A percentile compares a stretch with the other conserved stretches of the same genome.
phyloP scores from a whole-genome alignment of 441 rosid species.

The Eruca vesicaria region DNA sequence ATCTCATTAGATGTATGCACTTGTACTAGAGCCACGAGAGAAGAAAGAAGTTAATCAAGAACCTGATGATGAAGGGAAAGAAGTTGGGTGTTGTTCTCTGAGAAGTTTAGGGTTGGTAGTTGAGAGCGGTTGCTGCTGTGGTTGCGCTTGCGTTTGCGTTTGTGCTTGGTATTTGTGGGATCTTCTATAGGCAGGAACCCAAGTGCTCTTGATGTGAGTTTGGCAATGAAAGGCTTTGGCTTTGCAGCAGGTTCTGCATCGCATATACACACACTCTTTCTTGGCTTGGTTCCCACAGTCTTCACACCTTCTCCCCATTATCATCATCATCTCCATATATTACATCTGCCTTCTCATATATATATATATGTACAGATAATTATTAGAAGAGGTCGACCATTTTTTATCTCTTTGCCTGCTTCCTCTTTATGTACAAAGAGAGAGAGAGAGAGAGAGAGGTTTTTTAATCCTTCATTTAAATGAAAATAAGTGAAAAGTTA shows the following conservation, averaged over 20 bases:
- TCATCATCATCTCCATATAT: slow-evolving; percentile 7
- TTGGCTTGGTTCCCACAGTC: slow-evolving; percentile 73
- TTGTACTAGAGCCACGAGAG: background rate
- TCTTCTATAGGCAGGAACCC: slow-evolving; percentile 58
- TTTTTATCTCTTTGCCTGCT: slow-evolving; percentile 10
- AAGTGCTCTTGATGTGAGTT: slow-evolving; percentile 67
- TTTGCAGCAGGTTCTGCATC: slow-evolving; percentile 67
- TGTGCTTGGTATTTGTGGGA: slow-evolving; percentile 24
- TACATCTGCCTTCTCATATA: background rate
- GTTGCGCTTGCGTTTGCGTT: background rate
- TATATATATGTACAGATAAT: background rate
- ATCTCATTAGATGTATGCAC: background rate
- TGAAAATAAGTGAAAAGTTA: background rate
- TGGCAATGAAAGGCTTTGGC: slow-evolving; percentile 51
- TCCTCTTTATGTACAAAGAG: slow-evolving; percentile 22
- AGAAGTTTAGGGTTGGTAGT: slow-evolving; percentile 14
- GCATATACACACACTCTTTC: slow-evolving; percentile 48
- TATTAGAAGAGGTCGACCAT: slow-evolving; percentile 2
- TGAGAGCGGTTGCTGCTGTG: slow-evolving; percentile 6
- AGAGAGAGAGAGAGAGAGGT: background rate
- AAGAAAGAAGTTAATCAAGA: background rate
- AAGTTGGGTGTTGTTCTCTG: slow-evolving; percentile 20
- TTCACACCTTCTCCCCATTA: slow-evolving; percentile 45
- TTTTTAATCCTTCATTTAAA: background rate
- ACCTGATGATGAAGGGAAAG: slow-evolving; percentile 32